These are phyloP conservation scores for Arthrobotrys musiformis DNA, from an alignment of 2,329 filamentous ascomycete genomes.

Conservation along the genomic window DNA sequence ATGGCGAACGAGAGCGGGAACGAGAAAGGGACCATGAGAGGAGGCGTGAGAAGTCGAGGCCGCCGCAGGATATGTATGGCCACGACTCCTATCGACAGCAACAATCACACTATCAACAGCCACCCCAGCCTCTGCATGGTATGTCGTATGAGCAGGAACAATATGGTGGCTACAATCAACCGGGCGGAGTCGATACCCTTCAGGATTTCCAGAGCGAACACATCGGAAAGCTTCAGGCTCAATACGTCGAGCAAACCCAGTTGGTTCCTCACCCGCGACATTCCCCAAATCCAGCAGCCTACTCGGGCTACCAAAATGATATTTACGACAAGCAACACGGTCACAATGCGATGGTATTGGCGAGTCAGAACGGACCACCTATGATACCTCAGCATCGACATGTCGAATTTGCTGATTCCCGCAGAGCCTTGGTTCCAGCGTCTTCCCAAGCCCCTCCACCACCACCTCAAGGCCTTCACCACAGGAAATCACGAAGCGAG, in stretches of 20 bases:
- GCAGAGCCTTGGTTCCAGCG: conserved; percentile 10
- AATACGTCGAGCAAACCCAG: conserved; percentile 52
- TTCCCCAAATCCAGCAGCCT: conserved; percentile 38
- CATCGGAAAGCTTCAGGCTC: conserved; percentile 51
- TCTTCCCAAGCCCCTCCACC: conserved; percentile 30
- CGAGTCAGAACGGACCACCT: conserved; percentile 35
- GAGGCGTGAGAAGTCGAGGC: conserved; percentile 11
- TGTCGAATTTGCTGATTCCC: conserved; percentile 49
- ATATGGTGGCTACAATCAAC: conserved; percentile 35
- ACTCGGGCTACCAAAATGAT: conserved; percentile 33
- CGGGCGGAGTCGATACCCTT: conserved; percentile 12
- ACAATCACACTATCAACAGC: background rate
- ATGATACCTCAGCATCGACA: conserved; percentile 43
- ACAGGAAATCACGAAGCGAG: conserved; percentile 48
- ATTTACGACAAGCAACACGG: conserved; percentile 35
- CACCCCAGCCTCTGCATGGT: conserved; percentile 3
- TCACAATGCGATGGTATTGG: conserved; percentile 27
- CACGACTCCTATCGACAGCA: conserved; percentile 42
- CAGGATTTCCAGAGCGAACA: conserved; percentile 54
- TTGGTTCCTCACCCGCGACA: conserved; percentile 42
- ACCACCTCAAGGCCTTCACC: conserved; percentile 30
- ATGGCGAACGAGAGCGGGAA: background rate
- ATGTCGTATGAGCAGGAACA: conserved; percentile 34
- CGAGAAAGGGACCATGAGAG: too few species aligned
- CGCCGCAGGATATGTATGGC: conserved; percentile 33